phyloP scores from a whole-genome alignment of 768 basidiomycete species.

The Galerina marginata region DNA sequence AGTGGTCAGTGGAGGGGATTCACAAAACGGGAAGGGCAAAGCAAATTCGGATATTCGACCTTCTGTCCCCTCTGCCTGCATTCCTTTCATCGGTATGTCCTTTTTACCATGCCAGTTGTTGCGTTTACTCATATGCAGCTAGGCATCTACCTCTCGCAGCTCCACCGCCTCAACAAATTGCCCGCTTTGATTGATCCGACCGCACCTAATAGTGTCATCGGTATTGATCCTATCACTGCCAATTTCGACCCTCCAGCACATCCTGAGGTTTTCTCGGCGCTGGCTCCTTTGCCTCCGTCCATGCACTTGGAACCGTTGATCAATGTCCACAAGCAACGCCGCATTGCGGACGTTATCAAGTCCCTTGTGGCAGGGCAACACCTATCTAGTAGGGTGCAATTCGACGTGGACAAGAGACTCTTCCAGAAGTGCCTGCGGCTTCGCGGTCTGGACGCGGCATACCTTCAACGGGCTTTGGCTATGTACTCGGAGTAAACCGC shows the following conservation, averaged over 20 bases:
- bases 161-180: slow-evolving; percentile 66
- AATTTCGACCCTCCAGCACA: slow-evolving; percentile 73
- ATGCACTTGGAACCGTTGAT: slow-evolving; percentile 86
- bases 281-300: slow-evolving; percentile 73
- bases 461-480: slow-evolving; percentile 45
- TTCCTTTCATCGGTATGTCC: slow-evolving; percentile 79
- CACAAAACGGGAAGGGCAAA: slow-evolving; percentile 41
- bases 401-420: slow-evolving; percentile 73
- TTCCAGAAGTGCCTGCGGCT: slow-evolving; percentile 78
- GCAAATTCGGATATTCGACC: slow-evolving; percentile 44
- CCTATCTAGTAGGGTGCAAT: slow-evolving; percentile 74
- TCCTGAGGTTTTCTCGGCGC: slow-evolving; percentile 78
- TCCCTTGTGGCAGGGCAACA: slow-evolving; percentile 83
- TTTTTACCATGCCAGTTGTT: neutral
- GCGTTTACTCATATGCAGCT: slow-evolving; percentile 4
- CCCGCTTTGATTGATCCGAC: slow-evolving; percentile 88
- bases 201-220: slow-evolving; percentile 70
- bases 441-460: slow-evolving; percentile 63
- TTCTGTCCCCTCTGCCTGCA: slow-evolving; percentile 57
- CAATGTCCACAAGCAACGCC: slow-evolving; percentile 88
- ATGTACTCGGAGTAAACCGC: slow-evolving; percentile 21
- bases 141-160: slow-evolving; percentile 82
- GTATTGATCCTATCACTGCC: slow-evolving; percentile 63
- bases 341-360: slow-evolving; percentile 83
- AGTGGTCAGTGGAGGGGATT: slow-evolving; percentile 53